Percentiles rank a stretch among this genome's conserved stretches.
These are phyloP conservation scores for Eucalyptus urophylla DNA, from an alignment of 345 rosid species.

Conservation along the genomic window DNA sequence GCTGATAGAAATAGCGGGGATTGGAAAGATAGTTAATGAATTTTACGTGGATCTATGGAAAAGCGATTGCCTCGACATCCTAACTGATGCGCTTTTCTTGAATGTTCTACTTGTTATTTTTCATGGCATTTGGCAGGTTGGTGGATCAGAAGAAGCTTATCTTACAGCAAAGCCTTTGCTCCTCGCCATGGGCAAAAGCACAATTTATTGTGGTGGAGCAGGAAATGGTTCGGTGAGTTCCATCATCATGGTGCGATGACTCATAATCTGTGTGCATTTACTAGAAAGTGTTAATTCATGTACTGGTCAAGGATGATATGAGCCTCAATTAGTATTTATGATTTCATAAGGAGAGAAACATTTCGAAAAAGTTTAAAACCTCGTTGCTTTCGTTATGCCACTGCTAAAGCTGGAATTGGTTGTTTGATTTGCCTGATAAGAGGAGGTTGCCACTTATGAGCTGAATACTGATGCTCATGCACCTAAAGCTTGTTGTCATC, in stretches of 20 bases:
- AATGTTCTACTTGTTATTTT: background rate
- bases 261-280: background rate
- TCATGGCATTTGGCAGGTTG: conserved; percentile 50
- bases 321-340: background rate
- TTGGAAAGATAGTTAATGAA: background rate
- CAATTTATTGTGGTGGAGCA: conserved; percentile 83
- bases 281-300: background rate
- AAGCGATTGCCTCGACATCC: background rate
- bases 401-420: background rate
- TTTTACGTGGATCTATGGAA: background rate
- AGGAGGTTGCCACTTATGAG: background rate
- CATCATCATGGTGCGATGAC: background rate
- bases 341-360: background rate
- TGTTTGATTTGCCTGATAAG: background rate
- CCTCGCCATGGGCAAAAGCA: conserved; percentile 66
- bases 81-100: background rate
- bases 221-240: conserved; percentile 92
- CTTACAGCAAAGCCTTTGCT: conserved; percentile 57
- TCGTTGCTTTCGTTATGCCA: background rate
- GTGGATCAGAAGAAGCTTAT: conserved; percentile 75
- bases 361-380: background rate
- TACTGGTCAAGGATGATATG: background rate
- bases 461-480: background rate
- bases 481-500: background rate
- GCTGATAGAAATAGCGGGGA: background rate